Base-by-base conservation (phyloP, 2,329 filamentous ascomycete species). In the Didymella sp. region DNA sequence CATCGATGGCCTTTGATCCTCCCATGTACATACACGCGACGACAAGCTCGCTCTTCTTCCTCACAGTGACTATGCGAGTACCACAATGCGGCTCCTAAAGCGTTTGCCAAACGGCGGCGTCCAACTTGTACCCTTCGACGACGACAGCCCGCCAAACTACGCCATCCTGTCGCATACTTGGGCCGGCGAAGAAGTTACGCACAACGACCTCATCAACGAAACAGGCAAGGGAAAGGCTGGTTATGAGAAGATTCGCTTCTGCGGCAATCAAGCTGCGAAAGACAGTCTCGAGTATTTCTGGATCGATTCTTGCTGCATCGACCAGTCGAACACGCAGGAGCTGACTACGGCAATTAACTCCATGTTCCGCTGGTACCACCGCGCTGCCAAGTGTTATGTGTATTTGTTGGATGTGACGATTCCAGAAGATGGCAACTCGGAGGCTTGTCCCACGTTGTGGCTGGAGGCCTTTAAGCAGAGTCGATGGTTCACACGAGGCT, bases 111-210 rank as follows among this genome's bases (percentile, higher is more conserved):
- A n/a, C 40, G 40, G 22, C 24, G 22, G 15, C 40, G 22, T 40
- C 19, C 7, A 40, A 19, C 17, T 40, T 3, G 27, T 15, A 9
- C 11, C 37, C 22, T 5, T 62, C 58, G 51, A 11, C 43, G 13
- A 45, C 37, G 50, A 67, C 31, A 5, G 4, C 3, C 5, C 21
- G 19, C 19, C 22, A n/a, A 8, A 2, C 6, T 46, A 46, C 28
- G 43, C 61, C 24, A 67, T 68, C 28, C 63, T 68, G 25, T 66
- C 63, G 28, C 63, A 66, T 46, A 63, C 53, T 44, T 66, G 60
- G 61, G 50, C 45, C 6, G 56, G 56, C 13, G 49, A 64, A 30
- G 63, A 66, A 50, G 60, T 66, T 30, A 64, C 55, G 22, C 64
- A 61, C 28, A 35, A 57, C 27, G 61, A 66, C 25, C 50, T 65